Base-by-base conservation (phyloP, 202 grass and related monocot species). In the Carex sylvatica region DNA sequence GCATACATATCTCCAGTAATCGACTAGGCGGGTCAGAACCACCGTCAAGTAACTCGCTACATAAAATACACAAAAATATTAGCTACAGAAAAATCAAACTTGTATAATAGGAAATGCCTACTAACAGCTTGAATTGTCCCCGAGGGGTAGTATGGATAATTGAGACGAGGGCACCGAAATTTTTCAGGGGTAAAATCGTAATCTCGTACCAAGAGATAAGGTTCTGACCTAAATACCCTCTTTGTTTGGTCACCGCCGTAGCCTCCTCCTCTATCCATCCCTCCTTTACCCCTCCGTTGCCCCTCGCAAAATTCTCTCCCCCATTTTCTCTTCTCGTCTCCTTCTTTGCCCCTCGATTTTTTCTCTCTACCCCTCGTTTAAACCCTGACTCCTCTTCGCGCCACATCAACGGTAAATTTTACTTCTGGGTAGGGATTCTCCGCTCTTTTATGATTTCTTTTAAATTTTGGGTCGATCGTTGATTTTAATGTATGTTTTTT, bases 171-270 rank as follows among this genome's bases (percentile, higher is more conserved):
- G 84, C 55, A 81, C 20, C 65, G 56, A 72, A 78, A 40, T 70
- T 54, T 13, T 0, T 0, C 13, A 55, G 70, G 90, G 92, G 88
- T 40, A 94, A 88, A 83, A 82, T 4, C 13, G 92, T 89, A 86
- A 95, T 88, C 72, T 58, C 2, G 3, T 8, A 23, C 3, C 1
- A 89, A 66, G 16, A 31, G 58, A 78, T 59, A 15, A 20, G 24
- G 44, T 63, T 90, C 83, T 96, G 90, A 89, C 93, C 85, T 86
- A 89, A 96, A 91, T 91, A 2, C 93, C 93, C 93, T 83, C 88
- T 86, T 24, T 36, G 59, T 31, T 85, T 52, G 44, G 63, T 44
- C 47, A 68, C 72, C 80, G 58, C 80, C 86, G 73, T 83, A 62
- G 73, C 80, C 80, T 63, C 47, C 26, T 16, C 0, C 46, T 20